These are phyloP conservation scores for Purpureocillium lavendulum DNA, from an alignment of 2,329 filamentous ascomycete genomes.

Conservation along the genomic window DNA sequence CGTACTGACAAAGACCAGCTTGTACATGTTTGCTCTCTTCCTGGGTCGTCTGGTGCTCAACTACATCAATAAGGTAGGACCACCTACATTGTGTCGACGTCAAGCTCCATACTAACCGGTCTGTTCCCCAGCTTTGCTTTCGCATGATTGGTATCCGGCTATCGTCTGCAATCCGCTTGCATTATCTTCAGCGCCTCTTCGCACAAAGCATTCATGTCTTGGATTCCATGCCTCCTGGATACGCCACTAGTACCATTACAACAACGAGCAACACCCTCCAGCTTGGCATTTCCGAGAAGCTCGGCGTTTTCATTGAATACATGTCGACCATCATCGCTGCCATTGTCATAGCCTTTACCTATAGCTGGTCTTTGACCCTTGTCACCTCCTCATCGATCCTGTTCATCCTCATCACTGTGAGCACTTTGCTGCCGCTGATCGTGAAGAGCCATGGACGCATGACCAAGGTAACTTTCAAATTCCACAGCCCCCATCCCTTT, in stretches of 20 bases:
- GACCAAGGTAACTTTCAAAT: conserved; percentile 23
- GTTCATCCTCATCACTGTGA: conserved; percentile 43
- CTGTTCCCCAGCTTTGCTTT: conserved; percentile 38
- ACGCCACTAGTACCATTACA: conserved; percentile 55
- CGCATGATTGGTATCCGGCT: conserved; percentile 55
- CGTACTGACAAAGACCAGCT: conserved; percentile 21
- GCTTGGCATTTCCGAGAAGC: conserved; percentile 55
- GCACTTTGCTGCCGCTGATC: conserved; percentile 44
- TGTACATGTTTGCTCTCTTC: conserved; percentile 66
- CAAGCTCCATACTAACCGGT: background rate
- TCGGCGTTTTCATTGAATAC: conserved; percentile 51
- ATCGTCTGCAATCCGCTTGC: conserved; percentile 51
- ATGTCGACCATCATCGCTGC: conserved; percentile 42
- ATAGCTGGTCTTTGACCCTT: conserved; percentile 51
- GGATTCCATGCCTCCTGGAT: conserved; percentile 55
- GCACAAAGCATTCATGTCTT: conserved; percentile 59
- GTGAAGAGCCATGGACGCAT: conserved; percentile 40
- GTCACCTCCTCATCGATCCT: conserved; percentile 49
- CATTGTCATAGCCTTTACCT: conserved; percentile 46
- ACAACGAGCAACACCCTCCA: conserved; percentile 56
- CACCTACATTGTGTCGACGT: background rate
- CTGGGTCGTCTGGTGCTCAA: conserved; percentile 54
- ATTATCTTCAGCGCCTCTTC: conserved; percentile 58
- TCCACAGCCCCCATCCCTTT: too few species aligned
- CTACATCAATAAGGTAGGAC: conserved; percentile 47